Evolutionary conservation across 1,284 basidiomycete species (phyloP), one percentile per base, ranked within the genome.

Genomic region (Tilletiaria anomala): DNA sequence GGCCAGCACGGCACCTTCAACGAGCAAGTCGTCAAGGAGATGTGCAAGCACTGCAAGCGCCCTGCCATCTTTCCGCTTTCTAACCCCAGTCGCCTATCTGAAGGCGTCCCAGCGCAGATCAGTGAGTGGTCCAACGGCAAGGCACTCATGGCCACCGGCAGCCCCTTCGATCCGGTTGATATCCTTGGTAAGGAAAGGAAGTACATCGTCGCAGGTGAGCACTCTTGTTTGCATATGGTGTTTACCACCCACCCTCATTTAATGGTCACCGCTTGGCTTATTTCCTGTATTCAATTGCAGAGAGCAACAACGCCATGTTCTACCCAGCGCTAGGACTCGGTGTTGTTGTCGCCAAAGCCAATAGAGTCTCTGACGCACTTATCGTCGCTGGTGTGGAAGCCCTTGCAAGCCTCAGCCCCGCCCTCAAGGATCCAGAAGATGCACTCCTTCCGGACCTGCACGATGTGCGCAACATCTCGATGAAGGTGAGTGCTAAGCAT

Each of bases 21-120:
- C 47, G 73, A 80, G 44, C 71, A 75, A 10, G 80, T 87, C 41
- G 77, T 94, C 48, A 73, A 77, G 54, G 72, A 76, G 10, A 89
- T 96, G 86, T 78, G 80, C n/a, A 73, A 76, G 37, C 73, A 83
- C 54, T 93, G 91, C 71, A 72, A 77, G 16, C 76, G 80, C 17
- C 88, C 89, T 19, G 89, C 93, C 72, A 79, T 94, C 68, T 93
- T 94, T 75, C 85, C 89, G 37, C 78, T 94, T n/a, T 87, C 83
- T 24, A 96, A 94, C 71, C 89, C 89, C 21, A 80, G 84, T 36
- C 73, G 76, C 37, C 77, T 87, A 34, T 82, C 82, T 61, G 80
- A 81, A 55, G 70, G 69, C 54, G 69, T 71, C 22, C 93, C 87
- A 68, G 72, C 80, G 45, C 82, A 89, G 52, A 86, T 87, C 1